phyloP scores from a whole-genome alignment of 768 basidiomycete species.

The Calocybe cyanea region DNA sequence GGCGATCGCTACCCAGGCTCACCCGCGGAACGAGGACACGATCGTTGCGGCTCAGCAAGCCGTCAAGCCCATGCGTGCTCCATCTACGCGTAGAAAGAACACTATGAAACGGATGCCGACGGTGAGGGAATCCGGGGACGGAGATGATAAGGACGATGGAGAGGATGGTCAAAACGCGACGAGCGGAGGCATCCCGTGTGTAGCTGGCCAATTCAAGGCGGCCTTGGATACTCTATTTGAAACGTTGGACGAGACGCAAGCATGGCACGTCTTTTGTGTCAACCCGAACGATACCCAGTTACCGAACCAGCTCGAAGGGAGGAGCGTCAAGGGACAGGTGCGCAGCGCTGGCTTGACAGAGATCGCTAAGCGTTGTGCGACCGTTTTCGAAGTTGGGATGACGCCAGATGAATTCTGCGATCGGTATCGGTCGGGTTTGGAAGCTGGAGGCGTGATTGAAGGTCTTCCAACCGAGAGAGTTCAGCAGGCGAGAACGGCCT shows the following conservation, averaged over 20 bases:
- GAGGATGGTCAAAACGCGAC: constrained; percentile 43
- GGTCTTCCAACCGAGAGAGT: constrained; percentile 59
- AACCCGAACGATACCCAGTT: constrained; percentile 95
- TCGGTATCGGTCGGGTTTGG: constrained; percentile 71
- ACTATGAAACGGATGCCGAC: constrained; percentile 63
- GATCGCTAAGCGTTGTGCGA: constrained; percentile 62
- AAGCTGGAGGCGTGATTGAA: constrained; percentile 50
- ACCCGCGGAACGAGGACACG: constrained; percentile 91
- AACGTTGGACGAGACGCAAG: constrained; percentile 84
- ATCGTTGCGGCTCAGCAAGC: constrained; percentile 93
- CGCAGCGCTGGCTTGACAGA: constrained; percentile 76
- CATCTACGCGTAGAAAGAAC: constrained; percentile 81
- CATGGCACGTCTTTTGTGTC: constrained; percentile 90
- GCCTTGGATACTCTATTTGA: constrained; percentile 85
- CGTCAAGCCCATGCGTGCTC: constrained; percentile 91
- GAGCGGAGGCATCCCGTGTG: constrained; percentile 53
- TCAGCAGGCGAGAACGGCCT: constrained; percentile 50
- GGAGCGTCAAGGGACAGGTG: constrained; percentile 90
- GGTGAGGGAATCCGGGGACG: constrained; percentile 39
- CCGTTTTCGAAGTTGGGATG: constrained; percentile 81
- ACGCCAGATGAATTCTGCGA: constrained; percentile 83
- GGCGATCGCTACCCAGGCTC: constrained; percentile 87
- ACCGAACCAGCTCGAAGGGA: constrained; percentile 90
- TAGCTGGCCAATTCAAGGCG: constrained; percentile 84
- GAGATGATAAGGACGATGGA: constrained; percentile 47